These are phyloP conservation scores for Aphanomyces astaci DNA, from an alignment of 352 stramenopile genomes.

Conservation along the genomic window DNA sequence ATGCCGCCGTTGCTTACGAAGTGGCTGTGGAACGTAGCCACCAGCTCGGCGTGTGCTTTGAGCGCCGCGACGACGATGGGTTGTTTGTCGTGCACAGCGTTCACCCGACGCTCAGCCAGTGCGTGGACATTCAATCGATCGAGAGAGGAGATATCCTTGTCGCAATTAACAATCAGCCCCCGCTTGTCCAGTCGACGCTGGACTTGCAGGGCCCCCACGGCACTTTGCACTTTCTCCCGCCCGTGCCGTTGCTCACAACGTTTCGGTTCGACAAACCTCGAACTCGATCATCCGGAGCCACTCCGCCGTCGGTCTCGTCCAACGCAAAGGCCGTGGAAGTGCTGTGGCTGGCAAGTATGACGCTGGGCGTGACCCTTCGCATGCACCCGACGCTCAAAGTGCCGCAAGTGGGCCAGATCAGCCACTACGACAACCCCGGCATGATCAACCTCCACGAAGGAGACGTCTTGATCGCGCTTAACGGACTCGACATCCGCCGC, in stretches of 20 bases:
- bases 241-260: neutral
- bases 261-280: neutral
- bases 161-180: neutral
- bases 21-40: neutral
- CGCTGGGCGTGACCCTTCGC: conserved; percentile 3
- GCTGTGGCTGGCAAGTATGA: neutral
- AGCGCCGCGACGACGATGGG: neutral
- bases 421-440: conserved; percentile 7
- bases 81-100: neutral
- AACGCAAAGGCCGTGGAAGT: neutral
- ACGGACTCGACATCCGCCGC: neutral
- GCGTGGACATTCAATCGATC: neutral
- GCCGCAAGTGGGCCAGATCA: neutral
- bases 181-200: neutral
- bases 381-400: neutral
- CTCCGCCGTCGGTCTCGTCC: neutral
- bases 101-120: conserved; percentile 8
- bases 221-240: neutral
- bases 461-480: conserved; percentile 1
- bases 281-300: neutral
- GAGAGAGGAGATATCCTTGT: neutral
- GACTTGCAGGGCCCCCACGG: neutral
- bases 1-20: neutral
- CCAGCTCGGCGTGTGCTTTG: conserved; percentile 4
- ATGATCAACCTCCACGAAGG: conserved; percentile 18